Conservation (phyloP, 495 filamentous ascomycete species). For the Penicillium cinerascens region DNA sequence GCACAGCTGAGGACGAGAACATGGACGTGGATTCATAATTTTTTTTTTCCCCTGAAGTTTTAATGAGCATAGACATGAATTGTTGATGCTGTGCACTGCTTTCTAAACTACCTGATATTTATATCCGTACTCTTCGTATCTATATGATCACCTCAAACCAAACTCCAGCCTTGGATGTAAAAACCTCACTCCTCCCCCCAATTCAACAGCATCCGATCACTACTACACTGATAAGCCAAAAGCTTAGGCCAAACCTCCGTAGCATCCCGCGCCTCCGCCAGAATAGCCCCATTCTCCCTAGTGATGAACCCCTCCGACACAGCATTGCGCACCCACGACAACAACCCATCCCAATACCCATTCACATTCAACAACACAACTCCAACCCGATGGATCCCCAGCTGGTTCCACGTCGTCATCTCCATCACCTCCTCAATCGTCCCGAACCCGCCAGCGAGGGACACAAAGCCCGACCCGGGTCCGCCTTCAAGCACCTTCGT, state of each 20-base stretch:
- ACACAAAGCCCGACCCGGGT: conserved; percentile 82
- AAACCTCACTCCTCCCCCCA: conserved; percentile 65
- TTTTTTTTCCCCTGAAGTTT: conserved; percentile 6
- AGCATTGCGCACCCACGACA: conserved; percentile 76
- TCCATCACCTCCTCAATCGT: conserved; percentile 97
- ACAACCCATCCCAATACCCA: conserved; percentile 85
- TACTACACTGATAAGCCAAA: conserved; percentile 68
- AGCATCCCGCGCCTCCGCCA: conserved; percentile 69
- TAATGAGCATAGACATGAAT: conserved; percentile 42
- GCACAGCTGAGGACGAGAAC: conserved; percentile 57
- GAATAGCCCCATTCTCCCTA: conserved; percentile 61
- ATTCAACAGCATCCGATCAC: conserved; percentile 71
- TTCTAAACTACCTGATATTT: neutral
- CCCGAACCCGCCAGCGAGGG: conserved; percentile 85
- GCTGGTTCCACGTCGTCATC: conserved; percentile 94
- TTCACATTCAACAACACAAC: conserved; percentile 81
- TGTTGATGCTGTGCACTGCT: conserved; percentile 22
- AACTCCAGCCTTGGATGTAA: neutral
- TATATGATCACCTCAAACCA: neutral
- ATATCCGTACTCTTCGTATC: neutral
- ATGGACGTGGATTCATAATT: conserved; percentile 83
- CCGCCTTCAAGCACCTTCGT: conserved; percentile 76
- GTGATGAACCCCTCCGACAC: conserved; percentile 75
- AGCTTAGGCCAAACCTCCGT: conserved; percentile 70
- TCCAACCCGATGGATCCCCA: conserved; percentile 84